Base-by-base conservation (phyloP, 208 protist species). In the Acanthamoeba sp. region DNA sequence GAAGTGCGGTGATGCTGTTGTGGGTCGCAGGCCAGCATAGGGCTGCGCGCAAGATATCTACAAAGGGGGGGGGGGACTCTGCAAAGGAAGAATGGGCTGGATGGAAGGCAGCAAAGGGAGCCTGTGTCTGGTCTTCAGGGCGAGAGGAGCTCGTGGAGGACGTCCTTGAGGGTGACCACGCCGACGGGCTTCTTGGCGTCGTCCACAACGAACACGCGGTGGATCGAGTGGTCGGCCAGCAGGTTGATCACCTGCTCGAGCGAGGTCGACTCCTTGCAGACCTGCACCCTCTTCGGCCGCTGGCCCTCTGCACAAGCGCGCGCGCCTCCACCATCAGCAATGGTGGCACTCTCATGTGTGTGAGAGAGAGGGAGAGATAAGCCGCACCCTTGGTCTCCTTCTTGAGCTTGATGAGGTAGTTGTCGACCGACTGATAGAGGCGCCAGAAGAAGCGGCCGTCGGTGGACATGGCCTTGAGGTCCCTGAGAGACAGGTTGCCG, bases 381-480 rank as follows among this genome's bases (percentile, higher is more conserved):
- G 14, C 18, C 45, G 78, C 40, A 87, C 78, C 45, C 42, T 57
- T 48, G 42, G 27, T 29, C 38, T 87, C 78, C 9, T 48, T 6
- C 78, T 87, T 87, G 42, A 87, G 40, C 42, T 87, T 48, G 42
- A 14, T 48, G 45, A 87, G 4, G 78, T 59, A 87, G 78, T 87
- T 87, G 20, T 87, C 45, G 20, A 57, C 78, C 2, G 38, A 57
- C 45, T 87, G 78, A 27, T 59, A 87, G 78, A 87, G 78, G n/a
- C 78, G 78, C 78, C 78, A 87, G 78, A 87, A 87, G 78, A 87
- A 38, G 42, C 78, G 38, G 34, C 78, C 78, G 42, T 87, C 78
- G n/a, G 38, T 57, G 45, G 78, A 59, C 42, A 87, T 87, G 78
- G 78, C 78, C 78, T 87, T 87, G 42, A 87, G 78, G 78, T 87